Evolutionary conservation across 257 asterid genomes (phyloP).

Genomic region (Perilla frutescens): DNA sequence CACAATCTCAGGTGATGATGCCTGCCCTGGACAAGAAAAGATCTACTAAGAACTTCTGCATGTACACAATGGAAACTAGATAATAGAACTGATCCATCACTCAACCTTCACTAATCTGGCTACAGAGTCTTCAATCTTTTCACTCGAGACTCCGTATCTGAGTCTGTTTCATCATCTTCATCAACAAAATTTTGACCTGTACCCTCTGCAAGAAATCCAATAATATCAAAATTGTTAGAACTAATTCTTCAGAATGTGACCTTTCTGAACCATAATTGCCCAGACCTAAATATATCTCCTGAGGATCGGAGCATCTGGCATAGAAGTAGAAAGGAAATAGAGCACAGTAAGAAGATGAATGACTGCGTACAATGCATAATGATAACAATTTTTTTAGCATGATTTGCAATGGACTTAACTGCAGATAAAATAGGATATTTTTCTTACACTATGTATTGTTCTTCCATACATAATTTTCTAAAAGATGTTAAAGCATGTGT

Average conservation of each 20-base stretch:
- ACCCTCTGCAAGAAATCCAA: conserved; percentile 48
- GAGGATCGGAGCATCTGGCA: background rate
- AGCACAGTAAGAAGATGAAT: conserved; percentile 8
- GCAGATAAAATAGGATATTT: conserved; percentile 1
- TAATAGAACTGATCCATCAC: conserved; percentile 24
- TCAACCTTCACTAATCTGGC: conserved; percentile 25
- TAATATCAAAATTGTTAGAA: conserved; percentile 15
- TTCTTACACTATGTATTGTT: background rate
- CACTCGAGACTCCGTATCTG: conserved; percentile 21
- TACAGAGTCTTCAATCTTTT: conserved; percentile 42
- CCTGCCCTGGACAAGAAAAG: conserved; percentile 29
- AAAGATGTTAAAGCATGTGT: background rate
- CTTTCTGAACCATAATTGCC: conserved; percentile 3
- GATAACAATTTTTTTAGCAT: background rate
- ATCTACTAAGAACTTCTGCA: conserved; percentile 7
- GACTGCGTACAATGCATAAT: background rate
- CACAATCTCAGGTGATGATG: conserved; percentile 27
- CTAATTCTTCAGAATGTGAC: background rate
- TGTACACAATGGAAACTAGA: background rate
- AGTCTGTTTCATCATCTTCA: conserved; percentile 31
- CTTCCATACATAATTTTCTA: background rate
- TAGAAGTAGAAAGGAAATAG: background rate
- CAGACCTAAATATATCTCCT: too few relatives aligned
- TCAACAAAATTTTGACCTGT: conserved; percentile 50
- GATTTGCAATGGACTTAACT: background rate